Conservation (phyloP, 2,329 filamentous ascomycete species). For the Fusarium sp. region DNA sequence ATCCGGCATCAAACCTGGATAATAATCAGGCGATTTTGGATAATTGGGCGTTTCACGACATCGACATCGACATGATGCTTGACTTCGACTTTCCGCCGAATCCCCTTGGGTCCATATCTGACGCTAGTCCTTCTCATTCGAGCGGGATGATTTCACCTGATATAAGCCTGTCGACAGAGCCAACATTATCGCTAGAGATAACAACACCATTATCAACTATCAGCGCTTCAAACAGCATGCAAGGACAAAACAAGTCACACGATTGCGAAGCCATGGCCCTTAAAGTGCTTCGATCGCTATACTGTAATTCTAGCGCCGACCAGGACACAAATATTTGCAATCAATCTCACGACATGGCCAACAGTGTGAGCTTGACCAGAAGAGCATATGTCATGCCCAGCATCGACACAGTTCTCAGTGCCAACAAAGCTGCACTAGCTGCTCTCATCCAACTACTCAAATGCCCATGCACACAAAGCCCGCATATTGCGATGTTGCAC, state of each 20-base stretch:
- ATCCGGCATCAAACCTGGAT: not conserved
- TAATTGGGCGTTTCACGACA: conserved; percentile 19
- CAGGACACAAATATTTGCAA: not conserved
- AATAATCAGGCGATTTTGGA: conserved; percentile 13
- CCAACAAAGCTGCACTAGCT: conserved; percentile 26
- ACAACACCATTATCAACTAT: not conserved
- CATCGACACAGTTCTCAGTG: conserved; percentile 29
- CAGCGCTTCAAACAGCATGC: not conserved
- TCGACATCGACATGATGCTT: conserved; percentile 23
- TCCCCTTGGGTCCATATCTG: not conserved
- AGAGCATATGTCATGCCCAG: conserved; percentile 8
- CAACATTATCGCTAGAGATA: not conserved
- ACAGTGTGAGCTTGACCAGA: not conserved
- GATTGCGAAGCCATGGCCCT: conserved; percentile 31
- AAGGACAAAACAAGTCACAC: conserved; percentile 5
- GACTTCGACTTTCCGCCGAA: conserved; percentile 27
- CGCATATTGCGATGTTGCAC: conserved; percentile 26
- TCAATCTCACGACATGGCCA: not conserved
- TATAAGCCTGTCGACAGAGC: not conserved
- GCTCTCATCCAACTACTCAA: conserved; percentile 26
- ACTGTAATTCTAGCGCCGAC: conserved; percentile 13
- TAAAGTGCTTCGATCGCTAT: conserved; percentile 12
- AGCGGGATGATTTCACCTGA: conserved; percentile 19
- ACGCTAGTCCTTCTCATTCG: conserved; percentile 8
- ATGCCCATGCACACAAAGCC: conserved; percentile 8